Conservation (phyloP, 768 basidiomycete genomes). For the Calocybe gangraenosa region DNA sequence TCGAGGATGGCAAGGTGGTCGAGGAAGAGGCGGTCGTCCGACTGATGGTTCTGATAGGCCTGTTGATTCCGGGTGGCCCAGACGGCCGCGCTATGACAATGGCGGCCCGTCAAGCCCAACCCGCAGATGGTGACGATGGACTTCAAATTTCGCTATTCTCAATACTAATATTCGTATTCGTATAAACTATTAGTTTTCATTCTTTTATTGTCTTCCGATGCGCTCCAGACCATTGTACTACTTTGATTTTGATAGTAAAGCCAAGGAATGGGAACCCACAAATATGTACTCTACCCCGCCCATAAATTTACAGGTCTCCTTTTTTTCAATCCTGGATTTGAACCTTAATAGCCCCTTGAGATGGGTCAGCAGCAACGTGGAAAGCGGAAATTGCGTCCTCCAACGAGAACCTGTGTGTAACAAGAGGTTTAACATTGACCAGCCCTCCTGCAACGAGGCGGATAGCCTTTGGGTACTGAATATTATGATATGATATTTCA, state of each 20-base stretch:
- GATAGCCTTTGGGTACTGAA: conserved; percentile 79
- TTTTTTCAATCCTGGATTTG: conserved; percentile 49
- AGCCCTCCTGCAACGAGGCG: conserved; percentile 74
- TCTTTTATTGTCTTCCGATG: neutral
- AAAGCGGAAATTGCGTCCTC: conserved; percentile 77
- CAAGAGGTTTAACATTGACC: conserved; percentile 69
- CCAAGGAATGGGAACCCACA: neutral
- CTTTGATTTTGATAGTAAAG: neutral
- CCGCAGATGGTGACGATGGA: conserved; percentile 10
- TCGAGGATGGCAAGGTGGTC: conserved; percentile 23
- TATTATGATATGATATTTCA: neutral
- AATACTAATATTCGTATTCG: no score
- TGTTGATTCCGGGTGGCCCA: conserved; percentile 59
- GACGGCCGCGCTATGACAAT: conserved; percentile 33
- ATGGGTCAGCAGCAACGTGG: conserved; percentile 65
- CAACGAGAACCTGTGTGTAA: conserved; percentile 72
- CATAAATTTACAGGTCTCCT: neutral
- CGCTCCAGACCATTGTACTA: neutral
- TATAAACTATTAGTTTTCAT: neutral
- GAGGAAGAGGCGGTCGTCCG: conserved; percentile 30
- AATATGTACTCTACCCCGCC: neutral
- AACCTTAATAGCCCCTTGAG: conserved; percentile 67
- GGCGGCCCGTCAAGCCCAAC: conserved; percentile 19
- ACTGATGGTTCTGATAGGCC: conserved; percentile 29
- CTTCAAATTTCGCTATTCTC: no score